phyloP scores from a whole-genome alignment of 176 grass and related monocot species.

The Calamus simplicifolius region DNA sequence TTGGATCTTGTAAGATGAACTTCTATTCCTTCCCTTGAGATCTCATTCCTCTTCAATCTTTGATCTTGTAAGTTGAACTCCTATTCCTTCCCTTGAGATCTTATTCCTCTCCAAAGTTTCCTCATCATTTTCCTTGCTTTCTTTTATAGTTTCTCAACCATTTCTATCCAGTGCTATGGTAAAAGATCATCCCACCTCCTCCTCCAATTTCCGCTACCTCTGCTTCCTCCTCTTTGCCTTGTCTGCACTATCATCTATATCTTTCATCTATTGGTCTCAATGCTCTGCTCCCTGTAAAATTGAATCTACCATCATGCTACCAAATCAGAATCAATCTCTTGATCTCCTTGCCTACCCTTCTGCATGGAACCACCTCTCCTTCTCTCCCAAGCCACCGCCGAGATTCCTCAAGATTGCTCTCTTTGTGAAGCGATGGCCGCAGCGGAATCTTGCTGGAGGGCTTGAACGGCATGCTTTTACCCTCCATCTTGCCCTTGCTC shows the following conservation, averaged over 20 bases:
- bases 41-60: too few species aligned
- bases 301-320: background rate
- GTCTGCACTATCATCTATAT: constrained; percentile 17
- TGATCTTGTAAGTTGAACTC: too few species aligned
- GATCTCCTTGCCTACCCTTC: constrained; percentile 37
- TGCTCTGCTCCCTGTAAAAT: constrained; percentile 4
- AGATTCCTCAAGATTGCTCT: constrained; percentile 32
- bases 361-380: constrained; percentile 38
- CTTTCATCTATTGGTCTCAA: constrained; percentile 4
- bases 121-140: too few species aligned
- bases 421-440: constrained; percentile 48
- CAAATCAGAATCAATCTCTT: constrained; percentile 2
- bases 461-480: constrained; percentile 43
- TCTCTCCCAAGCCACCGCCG: constrained; percentile 18
- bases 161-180: too few species aligned
- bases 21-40: too few species aligned
- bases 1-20: too few species aligned
- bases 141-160: too few species aligned
- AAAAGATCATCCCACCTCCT: background rate
- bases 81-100: too few species aligned
- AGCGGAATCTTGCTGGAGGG: constrained; percentile 22
- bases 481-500: constrained; percentile 33
- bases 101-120: too few species aligned
- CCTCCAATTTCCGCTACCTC: constrained; percentile 5
- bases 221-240: constrained; percentile 24